These are phyloP conservation scores for Colletotrichum sp. DNA, from an alignment of 2,329 filamentous ascomycete genomes.

Conservation along the genomic window DNA sequence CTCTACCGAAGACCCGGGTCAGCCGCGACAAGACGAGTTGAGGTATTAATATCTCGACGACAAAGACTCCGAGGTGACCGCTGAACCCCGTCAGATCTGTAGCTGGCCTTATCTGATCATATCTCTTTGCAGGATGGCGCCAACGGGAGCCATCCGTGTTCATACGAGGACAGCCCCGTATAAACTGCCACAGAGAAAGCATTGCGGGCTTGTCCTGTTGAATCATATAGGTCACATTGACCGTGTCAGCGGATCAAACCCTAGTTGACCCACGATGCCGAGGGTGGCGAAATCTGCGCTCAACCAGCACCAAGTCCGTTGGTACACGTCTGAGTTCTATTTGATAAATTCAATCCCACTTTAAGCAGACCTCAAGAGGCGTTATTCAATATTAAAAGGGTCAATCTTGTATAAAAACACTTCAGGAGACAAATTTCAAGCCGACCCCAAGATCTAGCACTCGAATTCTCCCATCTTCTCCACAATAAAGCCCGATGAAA, in stretches of 20 bases:
- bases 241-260: neutral
- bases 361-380: neutral
- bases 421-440: neutral
- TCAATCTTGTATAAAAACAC: neutral
- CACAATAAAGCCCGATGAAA: accelerated
- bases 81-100: neutral
- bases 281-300: neutral
- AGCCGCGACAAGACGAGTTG: neutral
- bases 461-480: neutral
- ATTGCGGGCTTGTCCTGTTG: neutral
- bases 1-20: neutral
- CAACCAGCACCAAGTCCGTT: neutral
- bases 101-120: neutral
- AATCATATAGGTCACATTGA: neutral
- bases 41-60: neutral
- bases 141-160: neutral
- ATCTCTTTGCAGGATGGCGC: neutral
- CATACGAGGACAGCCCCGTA: neutral
- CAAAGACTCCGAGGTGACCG: neutral
- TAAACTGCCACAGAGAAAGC: neutral
- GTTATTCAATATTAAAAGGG: neutral
- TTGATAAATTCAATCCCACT: neutral
- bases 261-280: neutral
- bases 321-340: neutral
- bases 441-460: neutral